A percentile compares a stretch with the other conserved stretches of the same genome.
Evolutionary conservation across 345 rosid genomes (phyloP).

Genomic region (Eucalyptus melliodora): DNA sequence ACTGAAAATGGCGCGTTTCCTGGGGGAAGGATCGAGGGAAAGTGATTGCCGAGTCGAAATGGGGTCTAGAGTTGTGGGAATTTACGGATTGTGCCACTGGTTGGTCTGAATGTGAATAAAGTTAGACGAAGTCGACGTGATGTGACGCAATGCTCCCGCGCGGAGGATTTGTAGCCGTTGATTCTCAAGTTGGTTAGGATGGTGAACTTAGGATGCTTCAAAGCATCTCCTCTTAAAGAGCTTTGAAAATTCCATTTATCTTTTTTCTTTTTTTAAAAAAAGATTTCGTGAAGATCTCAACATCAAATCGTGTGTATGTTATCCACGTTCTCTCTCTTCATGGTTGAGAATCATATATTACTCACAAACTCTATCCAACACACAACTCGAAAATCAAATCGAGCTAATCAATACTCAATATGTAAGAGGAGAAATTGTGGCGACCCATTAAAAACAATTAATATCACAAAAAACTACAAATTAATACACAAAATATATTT

Average conservation of each 20-base stretch:
- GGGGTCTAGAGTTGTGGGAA: neutral
- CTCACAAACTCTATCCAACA: too few species aligned
- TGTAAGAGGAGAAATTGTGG: too few species aligned
- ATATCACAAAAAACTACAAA: too few species aligned
- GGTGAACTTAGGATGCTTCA: neutral
- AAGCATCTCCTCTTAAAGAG: too few species aligned
- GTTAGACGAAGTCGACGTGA: neutral
- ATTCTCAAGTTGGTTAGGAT: neutral
- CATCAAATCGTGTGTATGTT: too few species aligned
- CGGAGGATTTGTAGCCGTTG: neutral
- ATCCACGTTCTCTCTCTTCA: too few species aligned
- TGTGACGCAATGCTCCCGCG: neutral
- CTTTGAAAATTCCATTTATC: neutral
- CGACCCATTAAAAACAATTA: too few species aligned
- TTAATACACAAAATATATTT: too few species aligned
- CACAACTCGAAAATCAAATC: too few species aligned
- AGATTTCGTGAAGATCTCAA: neutral
- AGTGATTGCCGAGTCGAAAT: neutral
- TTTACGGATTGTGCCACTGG: neutral
- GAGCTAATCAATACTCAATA: too few species aligned
- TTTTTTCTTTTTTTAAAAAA: too few species aligned
- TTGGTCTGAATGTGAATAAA: neutral
- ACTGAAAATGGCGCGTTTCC: neutral
- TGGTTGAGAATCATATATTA: too few species aligned
- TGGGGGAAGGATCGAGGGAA: neutral